Evolutionary conservation across 208 protist species (phyloP).

Genomic region (Trypanosoma theileri): DNA sequence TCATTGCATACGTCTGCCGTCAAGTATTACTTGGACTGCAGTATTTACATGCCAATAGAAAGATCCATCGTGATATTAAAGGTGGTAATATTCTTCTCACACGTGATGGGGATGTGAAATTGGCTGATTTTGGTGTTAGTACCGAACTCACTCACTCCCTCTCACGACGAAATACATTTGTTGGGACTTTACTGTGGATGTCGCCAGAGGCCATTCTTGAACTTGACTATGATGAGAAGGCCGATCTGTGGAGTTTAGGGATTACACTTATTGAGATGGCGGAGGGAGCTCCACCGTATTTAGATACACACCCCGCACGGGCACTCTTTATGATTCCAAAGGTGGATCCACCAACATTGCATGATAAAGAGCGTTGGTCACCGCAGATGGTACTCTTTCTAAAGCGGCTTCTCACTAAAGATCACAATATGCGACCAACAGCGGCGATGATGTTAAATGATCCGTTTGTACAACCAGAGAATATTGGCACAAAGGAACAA

Average conservation of each 20-base stretch:
- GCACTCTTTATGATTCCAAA: constrained; percentile 76
- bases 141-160: constrained; percentile 80
- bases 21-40: constrained; percentile 81
- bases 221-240: constrained; percentile 89
- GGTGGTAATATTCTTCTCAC: constrained; percentile 92
- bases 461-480: constrained; percentile 62
- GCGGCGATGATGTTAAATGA: constrained; percentile 79
- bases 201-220: constrained; percentile 91
- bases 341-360: constrained; percentile 72
- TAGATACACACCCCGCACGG: constrained; percentile 84
- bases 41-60: constrained; percentile 86
- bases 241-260: constrained; percentile 95
- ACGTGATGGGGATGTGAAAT: constrained; percentile 86
- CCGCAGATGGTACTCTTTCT: constrained; percentile 85
- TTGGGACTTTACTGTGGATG: constrained; percentile 93
- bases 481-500: constrained; percentile 61
- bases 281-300: constrained; percentile 90
- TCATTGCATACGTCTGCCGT: constrained; percentile 88
- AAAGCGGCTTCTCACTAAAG: constrained; percentile 74
- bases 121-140: constrained; percentile 92
- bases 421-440: constrained; percentile 67
- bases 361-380: constrained; percentile 85
- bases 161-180: constrained; percentile 88
- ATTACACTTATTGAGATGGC: constrained; percentile 97
- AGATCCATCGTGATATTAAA: constrained; percentile 95